Base-by-base conservation (phyloP, 2,329 filamentous ascomycete genomes). In the Cordyceps militaris region DNA sequence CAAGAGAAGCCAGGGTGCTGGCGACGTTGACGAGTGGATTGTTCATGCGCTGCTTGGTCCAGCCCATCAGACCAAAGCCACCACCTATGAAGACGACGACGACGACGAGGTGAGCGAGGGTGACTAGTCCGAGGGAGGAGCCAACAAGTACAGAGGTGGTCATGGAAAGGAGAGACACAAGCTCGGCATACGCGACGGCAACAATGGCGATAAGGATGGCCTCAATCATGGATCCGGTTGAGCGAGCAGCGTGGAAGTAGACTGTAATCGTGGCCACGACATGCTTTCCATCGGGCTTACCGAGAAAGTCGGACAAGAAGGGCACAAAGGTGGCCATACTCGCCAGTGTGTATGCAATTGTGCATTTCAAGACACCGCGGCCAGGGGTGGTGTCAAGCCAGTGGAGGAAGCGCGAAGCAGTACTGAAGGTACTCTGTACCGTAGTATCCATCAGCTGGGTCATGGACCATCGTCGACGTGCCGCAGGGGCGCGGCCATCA, bases 211-310 rank as follows among this genome's bases (percentile, higher is more conserved):
- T 83, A 40, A 91, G 74, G 13, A 86, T 82, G 2, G 89, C 91
- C 70, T 95, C 88, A 59, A 88, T 82, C 89, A 96, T 95, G 65
- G 88, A 91, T 1, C 91, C 91, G 21, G 86, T 82, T 19, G 89
- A 88, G 59, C 91, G 80, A 1, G 89, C 88, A 2, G 91, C 89
- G 69, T 96, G 90, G 67, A 96, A 96, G 67, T 95, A 96, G 7
- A 96, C 91, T 0, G 89, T 92, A 56, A 96, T 85, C 3, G 91
- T 96, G 38, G 90, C 90, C 57, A 95, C 89, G 67, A 95, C 85
- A 71, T 96, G 91, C 69, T 96, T 96, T 46, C 89, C 89, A 73
- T 95, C 90, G 66, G 90, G 88, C 60, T 84, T 79, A 6, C 91
- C 91, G n/a, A 96, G 77, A 57, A 89, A 80, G 6, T 77, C 75